Conservation (phyloP, 306 rosid genomes). For the Phaseolus lunatus region DNA sequence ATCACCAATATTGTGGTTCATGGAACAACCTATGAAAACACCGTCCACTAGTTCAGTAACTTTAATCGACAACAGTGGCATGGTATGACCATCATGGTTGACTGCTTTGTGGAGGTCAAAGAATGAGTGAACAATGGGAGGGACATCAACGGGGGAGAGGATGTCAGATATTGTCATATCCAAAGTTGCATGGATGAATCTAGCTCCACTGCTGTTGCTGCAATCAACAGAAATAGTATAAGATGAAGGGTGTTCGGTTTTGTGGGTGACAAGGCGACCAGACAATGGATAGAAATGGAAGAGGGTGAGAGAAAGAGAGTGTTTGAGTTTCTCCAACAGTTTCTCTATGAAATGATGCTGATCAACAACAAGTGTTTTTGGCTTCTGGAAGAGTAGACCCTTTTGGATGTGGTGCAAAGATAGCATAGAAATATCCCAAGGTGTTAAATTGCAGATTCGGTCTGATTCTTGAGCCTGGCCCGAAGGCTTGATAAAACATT, state of each 20-base stretch:
- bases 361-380: neutral
- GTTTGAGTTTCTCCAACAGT: conserved; percentile 53
- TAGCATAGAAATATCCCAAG: conserved; percentile 57
- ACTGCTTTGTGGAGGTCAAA: conserved; percentile 63
- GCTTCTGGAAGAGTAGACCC: conserved; percentile 67
- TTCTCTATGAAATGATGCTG: conserved; percentile 18
- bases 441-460: conserved; percentile 42
- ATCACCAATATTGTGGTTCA: conserved; percentile 58
- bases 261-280: conserved; percentile 54
- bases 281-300: conserved; percentile 68
- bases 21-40: conserved; percentile 65
- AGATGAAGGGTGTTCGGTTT: conserved; percentile 42
- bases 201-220: conserved; percentile 49
- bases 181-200: conserved; percentile 55
- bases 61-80: conserved; percentile 58
- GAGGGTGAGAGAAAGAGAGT: conserved; percentile 57
- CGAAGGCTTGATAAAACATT: conserved; percentile 46
- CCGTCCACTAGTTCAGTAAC: conserved; percentile 63
- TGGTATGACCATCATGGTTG: conserved; percentile 65
- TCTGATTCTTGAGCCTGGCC: neutral
- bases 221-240: conserved; percentile 52
- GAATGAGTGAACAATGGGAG: conserved; percentile 53
- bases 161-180: conserved; percentile 55
- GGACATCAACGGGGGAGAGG: conserved; percentile 63
- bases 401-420: conserved; percentile 62